These are phyloP conservation scores for Daedalea quercina DNA, from an alignment of 768 basidiomycete genomes.

Conservation along the genomic window DNA sequence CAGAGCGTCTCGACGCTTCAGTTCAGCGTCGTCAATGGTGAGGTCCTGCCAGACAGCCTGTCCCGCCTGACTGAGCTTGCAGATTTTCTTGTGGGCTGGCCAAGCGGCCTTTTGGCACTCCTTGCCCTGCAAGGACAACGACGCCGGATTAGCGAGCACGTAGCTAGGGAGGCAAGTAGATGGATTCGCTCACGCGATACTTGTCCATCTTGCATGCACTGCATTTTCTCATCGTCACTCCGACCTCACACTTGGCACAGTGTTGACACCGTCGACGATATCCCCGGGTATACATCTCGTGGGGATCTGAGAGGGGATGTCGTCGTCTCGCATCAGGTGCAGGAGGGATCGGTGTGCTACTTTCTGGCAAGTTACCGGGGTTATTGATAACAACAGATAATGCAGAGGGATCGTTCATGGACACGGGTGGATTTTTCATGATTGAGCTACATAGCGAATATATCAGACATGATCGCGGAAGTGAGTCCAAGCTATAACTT, in stretches of 20 bases:
- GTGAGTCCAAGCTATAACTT: too few relatives aligned
- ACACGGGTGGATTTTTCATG: too few relatives aligned
- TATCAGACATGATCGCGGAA: too few relatives aligned
- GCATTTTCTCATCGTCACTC: neutral
- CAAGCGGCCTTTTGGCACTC: neutral
- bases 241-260: neutral
- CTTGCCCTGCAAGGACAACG: neutral
- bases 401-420: too few relatives aligned
- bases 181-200: neutral
- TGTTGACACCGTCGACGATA: neutral
- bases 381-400: too few relatives aligned
- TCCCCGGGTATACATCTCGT: neutral
- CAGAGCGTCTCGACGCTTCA: neutral
- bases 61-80: neutral
- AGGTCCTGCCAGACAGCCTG: neutral
- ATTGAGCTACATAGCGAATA: too few relatives aligned
- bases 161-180: neutral
- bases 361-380: too few relatives aligned
- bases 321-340: neutral
- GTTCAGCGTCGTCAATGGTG: neutral
- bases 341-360: neutral
- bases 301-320: neutral
- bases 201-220: neutral
- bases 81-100: neutral
- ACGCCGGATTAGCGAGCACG: neutral